These are phyloP conservation scores for Salix brachista DNA, from an alignment of 345 rosid species.

Conservation along the genomic window DNA sequence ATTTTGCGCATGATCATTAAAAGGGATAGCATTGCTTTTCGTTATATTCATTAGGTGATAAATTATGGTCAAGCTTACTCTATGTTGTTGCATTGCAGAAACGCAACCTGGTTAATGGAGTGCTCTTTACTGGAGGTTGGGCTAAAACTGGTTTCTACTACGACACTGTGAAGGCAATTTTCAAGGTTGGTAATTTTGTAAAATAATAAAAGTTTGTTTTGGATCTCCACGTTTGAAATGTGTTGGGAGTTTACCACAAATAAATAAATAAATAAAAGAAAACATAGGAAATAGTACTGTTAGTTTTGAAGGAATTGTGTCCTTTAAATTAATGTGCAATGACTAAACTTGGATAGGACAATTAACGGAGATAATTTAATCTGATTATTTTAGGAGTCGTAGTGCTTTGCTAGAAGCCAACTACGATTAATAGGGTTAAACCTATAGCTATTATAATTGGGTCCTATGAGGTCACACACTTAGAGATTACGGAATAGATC, in stretches of 20 bases:
- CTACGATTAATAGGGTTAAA: no score
- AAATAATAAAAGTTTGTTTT: neutral
- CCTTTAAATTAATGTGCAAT: no score
- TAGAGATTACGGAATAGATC: no score
- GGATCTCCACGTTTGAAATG: neutral
- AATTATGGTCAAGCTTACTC: neutral
- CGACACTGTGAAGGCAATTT: constrained; percentile 40
- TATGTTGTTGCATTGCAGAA: constrained; percentile 42
- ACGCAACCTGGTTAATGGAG: constrained; percentile 74
- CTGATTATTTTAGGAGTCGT: no score
- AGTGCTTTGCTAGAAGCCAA: no score
- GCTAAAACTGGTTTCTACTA: constrained; percentile 67
- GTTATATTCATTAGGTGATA: neutral
- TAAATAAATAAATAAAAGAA: neutral
- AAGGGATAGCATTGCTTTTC: neutral
- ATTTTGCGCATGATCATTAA: neutral
- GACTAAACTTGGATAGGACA: no score
- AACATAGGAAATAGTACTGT: neutral
- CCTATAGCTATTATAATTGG: no score
- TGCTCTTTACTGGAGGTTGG: constrained; percentile 90
- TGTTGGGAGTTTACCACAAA: neutral
- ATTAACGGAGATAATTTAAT: no score
- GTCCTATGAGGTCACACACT: no score
- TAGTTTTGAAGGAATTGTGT: no score
- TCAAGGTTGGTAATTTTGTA: constrained; percentile 37